Percentiles rank a stretch among this genome's conserved stretches.
Evolutionary conservation across 2,329 filamentous ascomycete species (phyloP).

Genomic region (Byssothecium circinans): DNA sequence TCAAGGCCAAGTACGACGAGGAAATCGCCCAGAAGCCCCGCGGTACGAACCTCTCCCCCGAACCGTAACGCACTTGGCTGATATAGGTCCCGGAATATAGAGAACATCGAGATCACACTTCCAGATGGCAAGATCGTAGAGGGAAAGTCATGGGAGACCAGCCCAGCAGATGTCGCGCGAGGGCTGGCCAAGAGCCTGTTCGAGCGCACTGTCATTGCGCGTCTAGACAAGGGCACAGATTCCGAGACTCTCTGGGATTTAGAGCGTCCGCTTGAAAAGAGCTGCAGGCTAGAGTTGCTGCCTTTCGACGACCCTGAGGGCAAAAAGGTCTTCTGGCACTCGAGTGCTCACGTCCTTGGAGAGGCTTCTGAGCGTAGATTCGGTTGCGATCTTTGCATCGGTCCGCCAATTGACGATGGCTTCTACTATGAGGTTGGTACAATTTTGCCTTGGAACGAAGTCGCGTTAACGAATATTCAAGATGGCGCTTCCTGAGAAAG

Average conservation of each 20-base stretch:
- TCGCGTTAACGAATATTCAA: slow-evolving; percentile 13
- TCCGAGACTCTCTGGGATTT: slow-evolving; percentile 85
- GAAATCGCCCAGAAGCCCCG: slow-evolving; percentile 71
- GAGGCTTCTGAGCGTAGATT: slow-evolving; percentile 90
- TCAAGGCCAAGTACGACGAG: slow-evolving; percentile 81
- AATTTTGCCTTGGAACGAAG: background rate
- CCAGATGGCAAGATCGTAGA: slow-evolving; percentile 69
- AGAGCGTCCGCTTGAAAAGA: slow-evolving; percentile 83
- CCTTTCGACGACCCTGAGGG: slow-evolving; percentile 77
- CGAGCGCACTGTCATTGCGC: slow-evolving; percentile 84
- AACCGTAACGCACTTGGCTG: slow-evolving; percentile 10
- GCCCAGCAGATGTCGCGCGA: slow-evolving; percentile 75
- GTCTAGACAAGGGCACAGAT: slow-evolving; percentile 75
- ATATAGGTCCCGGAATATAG: slow-evolving; percentile 33
- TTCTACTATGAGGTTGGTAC: slow-evolving; percentile 79
- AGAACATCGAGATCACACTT: slow-evolving; percentile 73
- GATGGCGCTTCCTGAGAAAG: slow-evolving; percentile 79
- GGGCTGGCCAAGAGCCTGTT: slow-evolving; percentile 81
- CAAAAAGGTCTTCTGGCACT: slow-evolving; percentile 98
- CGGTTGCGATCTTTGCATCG: slow-evolving; percentile 89
- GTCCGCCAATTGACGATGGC: slow-evolving; percentile 85
- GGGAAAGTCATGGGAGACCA: slow-evolving; percentile 89
- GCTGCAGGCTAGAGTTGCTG: slow-evolving; percentile 81
- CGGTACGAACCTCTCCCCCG: slow-evolving; percentile 26
- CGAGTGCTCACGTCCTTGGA: slow-evolving; percentile 91